Percentiles rank a stretch among this genome's conserved stretches.
These are phyloP conservation scores for Exophiala sp. DNA, from an alignment of 2,329 filamentous ascomycete genomes.

Conservation along the genomic window DNA sequence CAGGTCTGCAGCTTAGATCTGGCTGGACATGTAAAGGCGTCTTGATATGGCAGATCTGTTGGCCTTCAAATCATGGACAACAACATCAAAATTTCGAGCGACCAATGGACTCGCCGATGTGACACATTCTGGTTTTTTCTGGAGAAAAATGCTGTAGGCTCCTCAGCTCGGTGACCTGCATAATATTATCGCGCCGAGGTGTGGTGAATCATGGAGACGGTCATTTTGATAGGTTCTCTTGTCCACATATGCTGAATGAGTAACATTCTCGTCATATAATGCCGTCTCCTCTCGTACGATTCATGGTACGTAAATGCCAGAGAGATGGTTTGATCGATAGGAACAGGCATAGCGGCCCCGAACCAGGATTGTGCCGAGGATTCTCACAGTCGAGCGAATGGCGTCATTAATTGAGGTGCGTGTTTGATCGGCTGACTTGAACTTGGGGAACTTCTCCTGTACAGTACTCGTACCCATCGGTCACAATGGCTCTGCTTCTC, in stretches of 20 bases:
- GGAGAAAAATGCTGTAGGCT: neutral
- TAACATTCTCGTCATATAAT: no score
- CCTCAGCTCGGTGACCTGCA: no score
- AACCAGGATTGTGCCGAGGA: conserved; percentile 1
- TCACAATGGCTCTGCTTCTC: neutral
- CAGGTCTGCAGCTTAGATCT: neutral
- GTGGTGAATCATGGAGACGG: no score
- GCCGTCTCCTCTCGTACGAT: no score
- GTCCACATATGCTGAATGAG: no score
- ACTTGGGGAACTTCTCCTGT: neutral
- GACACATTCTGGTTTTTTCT: conserved; percentile 3
- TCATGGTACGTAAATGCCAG: neutral
- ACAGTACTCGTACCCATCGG: neutral
- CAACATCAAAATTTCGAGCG: neutral
- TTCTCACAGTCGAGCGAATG: no score
- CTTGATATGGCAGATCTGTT: neutral
- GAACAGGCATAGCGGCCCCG: conserved; percentile 13
- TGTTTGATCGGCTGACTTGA: neutral
- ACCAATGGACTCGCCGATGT: conserved; percentile 3
- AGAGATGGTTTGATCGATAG: neutral
- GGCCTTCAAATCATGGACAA: neutral
- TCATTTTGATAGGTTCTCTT: no score
- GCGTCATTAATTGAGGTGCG: neutral
- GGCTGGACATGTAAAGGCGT: neutral
- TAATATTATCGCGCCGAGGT: no score